Conservation (phyloP, 768 basidiomycete genomes). For the Flagelloscypha sp. region DNA sequence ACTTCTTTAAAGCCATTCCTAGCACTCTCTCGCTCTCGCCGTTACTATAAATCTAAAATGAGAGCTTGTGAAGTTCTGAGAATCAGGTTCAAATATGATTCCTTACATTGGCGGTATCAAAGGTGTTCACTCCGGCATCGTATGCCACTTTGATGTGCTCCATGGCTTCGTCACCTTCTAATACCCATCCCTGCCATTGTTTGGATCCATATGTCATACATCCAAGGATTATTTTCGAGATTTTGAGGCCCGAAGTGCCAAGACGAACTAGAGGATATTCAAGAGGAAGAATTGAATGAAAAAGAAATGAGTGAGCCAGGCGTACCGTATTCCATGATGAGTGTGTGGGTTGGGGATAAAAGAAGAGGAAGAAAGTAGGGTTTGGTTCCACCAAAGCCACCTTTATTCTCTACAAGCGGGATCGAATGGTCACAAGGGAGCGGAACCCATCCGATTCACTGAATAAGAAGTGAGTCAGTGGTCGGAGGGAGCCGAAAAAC, state of each 20-base stretch:
- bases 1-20: slow-evolving; percentile 27
- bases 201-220: slow-evolving; percentile 22
- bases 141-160: slow-evolving; percentile 40
- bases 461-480: no score
- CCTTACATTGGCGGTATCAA: slow-evolving; percentile 20
- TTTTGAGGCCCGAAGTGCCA: slow-evolving; percentile 31
- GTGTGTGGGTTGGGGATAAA: no score
- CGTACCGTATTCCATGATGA: no score
- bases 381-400: no score
- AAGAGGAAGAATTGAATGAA: not conserved
- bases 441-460: no score
- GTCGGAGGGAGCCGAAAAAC: no score
- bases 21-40: slow-evolving; percentile 26
- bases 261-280: slow-evolving; percentile 24
- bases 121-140: slow-evolving; percentile 22
- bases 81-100: not conserved
- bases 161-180: slow-evolving; percentile 40
- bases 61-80: slow-evolving; percentile 3
- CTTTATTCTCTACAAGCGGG: no score
- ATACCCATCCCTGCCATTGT: slow-evolving; percentile 24
- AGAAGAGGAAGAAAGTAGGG: no score
- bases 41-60: slow-evolving; percentile 17
- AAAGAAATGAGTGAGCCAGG: not conserved
- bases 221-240: slow-evolving; percentile 32
- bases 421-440: no score